These are phyloP conservation scores for Isatis lusitanica DNA, from an alignment of 441 rosid genomes.

Conservation along the genomic window DNA sequence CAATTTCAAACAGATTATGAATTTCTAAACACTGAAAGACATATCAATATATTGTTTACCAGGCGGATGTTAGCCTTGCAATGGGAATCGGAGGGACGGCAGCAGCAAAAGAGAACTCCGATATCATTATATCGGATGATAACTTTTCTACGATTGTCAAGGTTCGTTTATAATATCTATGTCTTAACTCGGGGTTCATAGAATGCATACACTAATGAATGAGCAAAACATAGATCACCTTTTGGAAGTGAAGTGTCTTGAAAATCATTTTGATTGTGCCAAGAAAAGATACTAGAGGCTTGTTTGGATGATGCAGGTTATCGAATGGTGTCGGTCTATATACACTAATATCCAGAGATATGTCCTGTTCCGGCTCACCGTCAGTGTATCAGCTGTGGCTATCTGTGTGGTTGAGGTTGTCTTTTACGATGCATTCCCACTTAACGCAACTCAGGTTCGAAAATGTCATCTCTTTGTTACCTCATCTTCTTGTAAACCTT, in stretches of 20 bases:
- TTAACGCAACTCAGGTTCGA: conserved; percentile 70
- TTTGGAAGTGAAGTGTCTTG: background rate
- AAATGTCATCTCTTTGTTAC: conserved; percentile 19
- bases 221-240: conserved; percentile 2
- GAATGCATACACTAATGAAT: background rate
- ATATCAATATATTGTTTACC: conserved; percentile 16
- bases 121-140: conserved; percentile 82
- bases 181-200: background rate
- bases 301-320: conserved; percentile 50
- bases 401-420: conserved; percentile 73
- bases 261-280: background rate
- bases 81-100: conserved; percentile 89
- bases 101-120: conserved; percentile 85
- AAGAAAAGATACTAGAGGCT: background rate
- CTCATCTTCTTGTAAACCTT: conserved; percentile 3
- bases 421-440: conserved; percentile 67
- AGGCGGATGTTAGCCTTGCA: conserved; percentile 91
- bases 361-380: conserved; percentile 84
- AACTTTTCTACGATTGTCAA: conserved; percentile 69
- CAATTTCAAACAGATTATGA: background rate
- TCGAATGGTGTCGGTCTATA: conserved; percentile 82
- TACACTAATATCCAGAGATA: conserved; percentile 83
- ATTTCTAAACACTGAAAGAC: background rate
- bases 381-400: conserved; percentile 67
- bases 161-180: conserved; percentile 46